phyloP scores from a whole-genome alignment of 2,329 filamentous ascomycete species.

The Penicillium italicum region DNA sequence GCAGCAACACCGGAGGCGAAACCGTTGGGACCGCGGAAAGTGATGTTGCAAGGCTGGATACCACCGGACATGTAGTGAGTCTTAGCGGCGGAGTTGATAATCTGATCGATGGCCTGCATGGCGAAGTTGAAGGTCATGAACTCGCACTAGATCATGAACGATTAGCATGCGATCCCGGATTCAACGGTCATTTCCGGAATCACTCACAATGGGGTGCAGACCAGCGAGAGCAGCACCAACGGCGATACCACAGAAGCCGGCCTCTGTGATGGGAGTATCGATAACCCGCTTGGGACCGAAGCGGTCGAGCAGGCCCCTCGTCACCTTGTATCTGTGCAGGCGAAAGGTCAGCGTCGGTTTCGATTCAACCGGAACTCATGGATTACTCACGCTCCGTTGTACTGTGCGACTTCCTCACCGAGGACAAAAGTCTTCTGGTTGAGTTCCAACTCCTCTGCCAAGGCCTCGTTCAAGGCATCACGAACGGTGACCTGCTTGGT shows the following conservation, averaged over 20 bases:
- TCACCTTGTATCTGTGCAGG: slow-evolving; percentile 80
- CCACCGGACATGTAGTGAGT: slow-evolving; percentile 99
- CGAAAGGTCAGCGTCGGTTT: slow-evolving; percentile 36
- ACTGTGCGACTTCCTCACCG: slow-evolving; percentile 98
- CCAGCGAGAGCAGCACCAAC: slow-evolving; percentile 93
- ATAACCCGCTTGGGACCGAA: slow-evolving; percentile 98
- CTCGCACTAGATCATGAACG: slow-evolving; percentile 64
- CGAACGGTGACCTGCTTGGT: slow-evolving; percentile 93
- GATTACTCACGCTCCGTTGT: slow-evolving; percentile 79
- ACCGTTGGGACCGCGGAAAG: slow-evolving; percentile 98
- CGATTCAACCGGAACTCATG: background rate
- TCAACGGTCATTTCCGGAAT: background rate
- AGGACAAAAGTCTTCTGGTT: slow-evolving; percentile 95
- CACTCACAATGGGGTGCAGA: slow-evolving; percentile 83
- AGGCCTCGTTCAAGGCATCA: slow-evolving; percentile 95
- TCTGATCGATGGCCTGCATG: slow-evolving; percentile 99
- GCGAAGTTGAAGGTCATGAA: slow-evolving; percentile 99
- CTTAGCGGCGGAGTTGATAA: slow-evolving; percentile 98
- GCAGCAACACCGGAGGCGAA: slow-evolving; percentile 93
- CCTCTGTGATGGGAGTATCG: slow-evolving; percentile 97
- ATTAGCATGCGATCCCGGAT: slow-evolving; percentile 2
- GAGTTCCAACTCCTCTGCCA: slow-evolving; percentile 91
- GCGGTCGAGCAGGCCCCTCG: slow-evolving; percentile 92
- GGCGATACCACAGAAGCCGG: slow-evolving; percentile 88
- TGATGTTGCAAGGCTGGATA: slow-evolving; percentile 99